Evolutionary conservation across 352 stramenopile species (phyloP).

Genomic region (Phytophthora aleatoria): DNA sequence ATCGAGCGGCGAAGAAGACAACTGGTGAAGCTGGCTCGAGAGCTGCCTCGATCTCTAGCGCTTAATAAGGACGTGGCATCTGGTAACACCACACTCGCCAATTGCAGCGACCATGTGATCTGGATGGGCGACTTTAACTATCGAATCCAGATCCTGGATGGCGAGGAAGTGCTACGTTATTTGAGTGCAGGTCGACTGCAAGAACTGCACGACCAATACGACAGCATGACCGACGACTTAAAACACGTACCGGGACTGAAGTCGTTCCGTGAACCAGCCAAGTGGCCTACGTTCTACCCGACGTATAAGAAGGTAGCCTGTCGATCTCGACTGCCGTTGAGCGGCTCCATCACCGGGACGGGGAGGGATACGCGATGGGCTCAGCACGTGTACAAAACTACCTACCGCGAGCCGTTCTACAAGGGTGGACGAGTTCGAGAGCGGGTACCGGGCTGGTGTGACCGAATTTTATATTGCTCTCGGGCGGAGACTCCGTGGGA

Average conservation of each 20-base stretch:
- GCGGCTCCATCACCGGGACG: slow-evolving; percentile 29
- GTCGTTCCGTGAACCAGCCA: slow-evolving; percentile 55
- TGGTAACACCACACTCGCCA: slow-evolving; percentile 34
- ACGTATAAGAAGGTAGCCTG: slow-evolving; percentile 78
- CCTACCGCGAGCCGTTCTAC: slow-evolving; percentile 73
- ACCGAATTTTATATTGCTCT: slow-evolving; percentile 70
- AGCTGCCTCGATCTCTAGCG: slow-evolving; percentile 52
- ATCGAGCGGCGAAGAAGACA: slow-evolving; percentile 55
- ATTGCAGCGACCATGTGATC: slow-evolving; percentile 73
- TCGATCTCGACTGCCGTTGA: slow-evolving; percentile 34
- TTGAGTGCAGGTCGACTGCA: slow-evolving; percentile 46
- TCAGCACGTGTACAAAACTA: slow-evolving; percentile 53
- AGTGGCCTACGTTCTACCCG: slow-evolving; percentile 76
- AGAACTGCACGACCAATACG: slow-evolving; percentile 71
- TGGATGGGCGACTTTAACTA: slow-evolving; percentile 89
- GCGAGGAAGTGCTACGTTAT: slow-evolving; percentile 51
- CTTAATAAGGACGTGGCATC: slow-evolving; percentile 2
- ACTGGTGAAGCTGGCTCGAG: slow-evolving; percentile 47
- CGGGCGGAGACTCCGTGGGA: slow-evolving; percentile 10
- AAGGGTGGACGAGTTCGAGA: slow-evolving; percentile 69
- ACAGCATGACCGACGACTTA: slow-evolving; percentile 69
- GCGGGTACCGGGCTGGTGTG: slow-evolving; percentile 69
- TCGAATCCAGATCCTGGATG: slow-evolving; percentile 55
- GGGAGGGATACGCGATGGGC: slow-evolving; percentile 50
- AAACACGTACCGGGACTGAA: slow-evolving; percentile 37